Conservation (phyloP, 2,329 filamentous ascomycete species). For the Neonectria sp. region DNA sequence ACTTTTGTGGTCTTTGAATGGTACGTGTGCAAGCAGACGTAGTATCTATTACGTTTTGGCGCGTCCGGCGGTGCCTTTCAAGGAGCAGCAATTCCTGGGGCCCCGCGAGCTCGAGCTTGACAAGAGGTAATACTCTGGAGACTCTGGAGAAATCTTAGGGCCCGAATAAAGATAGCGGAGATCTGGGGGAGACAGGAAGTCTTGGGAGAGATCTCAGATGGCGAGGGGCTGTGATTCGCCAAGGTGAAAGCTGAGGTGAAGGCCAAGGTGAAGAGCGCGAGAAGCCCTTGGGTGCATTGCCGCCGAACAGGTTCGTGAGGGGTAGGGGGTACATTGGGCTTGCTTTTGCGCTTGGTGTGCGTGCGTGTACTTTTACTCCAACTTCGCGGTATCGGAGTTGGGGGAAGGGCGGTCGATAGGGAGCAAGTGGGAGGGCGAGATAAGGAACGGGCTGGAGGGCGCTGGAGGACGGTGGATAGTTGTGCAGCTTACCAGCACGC, state of each 20-base stretch:
- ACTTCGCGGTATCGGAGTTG: slow-evolving; percentile 26
- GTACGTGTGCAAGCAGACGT: slow-evolving; percentile 29
- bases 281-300: slow-evolving; percentile 4
- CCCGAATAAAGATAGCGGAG: slow-evolving; percentile 26
- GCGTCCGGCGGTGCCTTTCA: slow-evolving; percentile 14
- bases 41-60: slow-evolving; percentile 48
- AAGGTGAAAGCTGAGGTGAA: slow-evolving; percentile 37
- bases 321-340: slow-evolving; percentile 12
- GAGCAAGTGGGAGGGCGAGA: slow-evolving; percentile 15
- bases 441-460: slow-evolving; percentile 8
- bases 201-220: slow-evolving; percentile 21
- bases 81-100: slow-evolving; percentile 39
- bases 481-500: slow-evolving; percentile 3
- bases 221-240: slow-evolving; percentile 5
- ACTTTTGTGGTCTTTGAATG: slow-evolving; percentile 21
- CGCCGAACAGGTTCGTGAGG: slow-evolving; percentile 6
- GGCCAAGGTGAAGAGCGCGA: slow-evolving; percentile 5
- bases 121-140: slow-evolving; percentile 30
- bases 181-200: slow-evolving; percentile 24
- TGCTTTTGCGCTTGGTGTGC: slow-evolving; percentile 2
- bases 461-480: neutral
- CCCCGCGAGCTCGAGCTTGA: slow-evolving; percentile 41
- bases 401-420: neutral
- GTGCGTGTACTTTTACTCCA: slow-evolving; percentile 14
- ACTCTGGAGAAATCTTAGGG: slow-evolving; percentile 39